These are phyloP conservation scores for Hymenoscyphus fraxineus DNA, from an alignment of 2,329 filamentous ascomycete species.

Conservation along the genomic window DNA sequence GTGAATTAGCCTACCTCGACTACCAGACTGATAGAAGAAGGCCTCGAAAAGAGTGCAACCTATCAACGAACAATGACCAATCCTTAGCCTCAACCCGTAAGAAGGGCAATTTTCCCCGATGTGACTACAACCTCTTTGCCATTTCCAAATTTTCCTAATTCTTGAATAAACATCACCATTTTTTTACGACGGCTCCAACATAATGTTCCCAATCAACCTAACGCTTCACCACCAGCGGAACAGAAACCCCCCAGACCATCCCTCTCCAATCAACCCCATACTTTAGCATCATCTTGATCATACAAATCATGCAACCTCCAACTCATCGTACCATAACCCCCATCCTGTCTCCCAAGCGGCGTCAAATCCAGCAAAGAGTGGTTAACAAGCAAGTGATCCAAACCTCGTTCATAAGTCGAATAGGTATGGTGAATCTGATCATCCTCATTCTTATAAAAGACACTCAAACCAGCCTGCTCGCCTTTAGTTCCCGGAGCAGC, in stretches of 20 bases:
- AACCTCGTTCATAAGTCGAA: constrained; percentile 35
- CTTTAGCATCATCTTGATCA: constrained; percentile 4
- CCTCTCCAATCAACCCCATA: not conserved
- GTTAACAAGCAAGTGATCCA: constrained; percentile 34
- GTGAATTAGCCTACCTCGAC: not conserved
- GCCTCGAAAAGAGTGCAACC: not conserved
- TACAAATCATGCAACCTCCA: constrained; percentile 25
- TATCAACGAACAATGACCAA: not conserved
- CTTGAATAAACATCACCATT: no score
- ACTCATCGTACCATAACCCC: not conserved
- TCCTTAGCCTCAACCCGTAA: not conserved
- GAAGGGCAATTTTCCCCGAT: not conserved
- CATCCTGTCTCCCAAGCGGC: constrained; percentile 36
- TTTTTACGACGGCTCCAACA: no score
- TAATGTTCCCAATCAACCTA: no score
- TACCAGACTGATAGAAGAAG: not conserved
- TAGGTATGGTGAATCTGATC: constrained; percentile 39
- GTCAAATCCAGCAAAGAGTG: constrained; percentile 36
- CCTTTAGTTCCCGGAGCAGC: constrained; percentile 18
- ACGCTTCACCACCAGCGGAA: not conserved
- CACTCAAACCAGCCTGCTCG: constrained; percentile 38
- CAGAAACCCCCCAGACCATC: not conserved
- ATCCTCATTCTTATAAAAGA: constrained; percentile 35
- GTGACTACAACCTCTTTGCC: not conserved
- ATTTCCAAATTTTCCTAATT: no score